A percentile compares a stretch with the other conserved stretches of the same genome.
These are phyloP conservation scores for Collariella sp. DNA, from an alignment of 495 filamentous ascomycete genomes.

Conservation along the genomic window DNA sequence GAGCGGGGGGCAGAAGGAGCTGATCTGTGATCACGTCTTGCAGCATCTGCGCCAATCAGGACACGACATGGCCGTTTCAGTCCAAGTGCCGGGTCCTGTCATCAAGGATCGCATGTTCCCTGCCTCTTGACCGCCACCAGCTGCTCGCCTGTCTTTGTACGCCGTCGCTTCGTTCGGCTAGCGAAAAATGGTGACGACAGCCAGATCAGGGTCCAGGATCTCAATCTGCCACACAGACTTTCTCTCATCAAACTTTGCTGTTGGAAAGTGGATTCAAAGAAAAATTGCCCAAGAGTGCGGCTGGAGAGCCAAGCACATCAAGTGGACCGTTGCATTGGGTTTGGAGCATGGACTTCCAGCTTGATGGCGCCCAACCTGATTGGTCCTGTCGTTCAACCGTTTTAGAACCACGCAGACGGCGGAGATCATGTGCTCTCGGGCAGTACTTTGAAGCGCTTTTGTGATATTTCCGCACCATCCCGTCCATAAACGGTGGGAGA, in stretches of 20 bases:
- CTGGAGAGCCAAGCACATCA: neutral
- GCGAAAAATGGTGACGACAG: neutral
- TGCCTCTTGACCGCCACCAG: too few species aligned
- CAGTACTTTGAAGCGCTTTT: neutral
- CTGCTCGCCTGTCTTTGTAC: neutral
- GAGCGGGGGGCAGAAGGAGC: neutral
- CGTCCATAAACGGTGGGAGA: too few species aligned
- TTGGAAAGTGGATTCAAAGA: neutral
- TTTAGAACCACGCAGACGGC: neutral
- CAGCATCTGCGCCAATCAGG: conserved; percentile 1
- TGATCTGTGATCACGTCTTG: conserved; percentile 2
- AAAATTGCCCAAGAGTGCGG: neutral
- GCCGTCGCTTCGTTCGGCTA: neutral
- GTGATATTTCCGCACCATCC: too few species aligned
- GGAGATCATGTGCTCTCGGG: conserved; percentile 11
- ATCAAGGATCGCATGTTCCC: neutral
- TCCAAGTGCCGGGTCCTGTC: neutral
- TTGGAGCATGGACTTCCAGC: neutral
- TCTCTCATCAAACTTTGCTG: neutral
- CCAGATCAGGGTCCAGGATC: neutral
- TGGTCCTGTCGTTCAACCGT: neutral
- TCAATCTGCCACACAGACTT: neutral
- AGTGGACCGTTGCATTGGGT: neutral
- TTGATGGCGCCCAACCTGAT: neutral
- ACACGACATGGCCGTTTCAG: neutral